These are phyloP conservation scores for Penstemon barbatus DNA, from an alignment of 257 asterid genomes.

Conservation along the genomic window DNA sequence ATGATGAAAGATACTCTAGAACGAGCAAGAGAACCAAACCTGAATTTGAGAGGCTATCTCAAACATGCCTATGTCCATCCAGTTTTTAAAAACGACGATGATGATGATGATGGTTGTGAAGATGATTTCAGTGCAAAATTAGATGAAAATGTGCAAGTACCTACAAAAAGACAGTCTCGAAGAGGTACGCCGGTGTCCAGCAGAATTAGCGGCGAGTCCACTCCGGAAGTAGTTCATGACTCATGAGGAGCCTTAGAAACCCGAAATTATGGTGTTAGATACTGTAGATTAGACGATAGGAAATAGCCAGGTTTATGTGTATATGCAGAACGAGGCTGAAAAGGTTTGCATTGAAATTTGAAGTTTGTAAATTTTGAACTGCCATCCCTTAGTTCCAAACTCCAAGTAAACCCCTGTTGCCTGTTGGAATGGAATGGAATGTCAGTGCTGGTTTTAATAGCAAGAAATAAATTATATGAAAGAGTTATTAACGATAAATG, in stretches of 20 bases:
- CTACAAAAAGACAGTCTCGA: constrained; percentile 54
- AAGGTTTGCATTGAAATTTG: too few relatives aligned
- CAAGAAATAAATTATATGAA: too few relatives aligned
- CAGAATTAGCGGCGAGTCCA: constrained; percentile 46
- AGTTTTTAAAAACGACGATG: constrained; percentile 45
- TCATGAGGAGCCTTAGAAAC: constrained; percentile 24
- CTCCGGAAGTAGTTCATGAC: constrained; percentile 41
- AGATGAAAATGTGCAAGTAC: constrained; percentile 25
- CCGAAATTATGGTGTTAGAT: background rate
- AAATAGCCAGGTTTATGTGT: constrained; percentile 25
- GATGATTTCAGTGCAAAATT: background rate
- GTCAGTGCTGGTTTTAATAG: too few relatives aligned
- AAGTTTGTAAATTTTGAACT: background rate
- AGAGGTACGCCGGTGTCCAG: constrained; percentile 58
- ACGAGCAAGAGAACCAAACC: constrained; percentile 53
- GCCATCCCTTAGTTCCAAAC: background rate
- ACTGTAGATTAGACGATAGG: constrained; percentile 33
- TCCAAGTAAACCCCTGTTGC: too few relatives aligned
- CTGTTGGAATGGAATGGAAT: too few relatives aligned
- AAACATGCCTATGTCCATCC: constrained; percentile 60
- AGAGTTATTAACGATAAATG: too few relatives aligned
- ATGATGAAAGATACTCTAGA: constrained; percentile 68
- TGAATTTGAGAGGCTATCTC: constrained; percentile 47
- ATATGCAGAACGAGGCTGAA: background rate
- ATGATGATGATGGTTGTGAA: constrained; percentile 26